Evolutionary conservation across 2,329 filamentous ascomycete species (phyloP), one percentile per base, ranked within the genome.

Genomic region (Colletotrichum tanaceti): DNA sequence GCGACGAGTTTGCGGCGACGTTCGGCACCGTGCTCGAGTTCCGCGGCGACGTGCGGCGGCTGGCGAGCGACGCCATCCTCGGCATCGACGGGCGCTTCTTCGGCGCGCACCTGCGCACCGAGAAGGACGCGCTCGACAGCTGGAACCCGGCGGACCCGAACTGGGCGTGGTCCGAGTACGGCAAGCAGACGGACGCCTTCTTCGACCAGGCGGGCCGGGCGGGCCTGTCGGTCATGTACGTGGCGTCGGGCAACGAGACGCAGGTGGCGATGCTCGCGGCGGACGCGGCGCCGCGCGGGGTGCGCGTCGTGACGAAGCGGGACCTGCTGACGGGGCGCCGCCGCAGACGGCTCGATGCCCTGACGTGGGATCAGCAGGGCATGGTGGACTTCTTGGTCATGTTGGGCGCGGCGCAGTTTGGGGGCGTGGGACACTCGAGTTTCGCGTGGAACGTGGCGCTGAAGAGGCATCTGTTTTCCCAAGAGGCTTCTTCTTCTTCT

Each of bases 391-490:
- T 78, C 6, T 46, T 77, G 46, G 72, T 77, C 46, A 73, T 78
- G 74, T 73, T 77, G 71, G 74, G 74, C 46, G 73, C 76, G 41
- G 75, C 74, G 53, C 73, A 73, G 1, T 78, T 78, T 43, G 75
- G 77, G 71, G 77, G 77, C n/a, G 75, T 77, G 1, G 76, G 74
- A 5, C 72, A 73, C 59, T 77, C 75, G 1, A 77, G 76, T 53
- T 77, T 77, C 50, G 73, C 76, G 5, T 78, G 77, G 77, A 77
- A 72, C 39, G 71, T 78, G 16, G 76, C 76, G 5, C 65, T 77
- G 63, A 75, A 74, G 47, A 73, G 77, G 47, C 77, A 78, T 63
- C 28, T 65, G 22, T 47, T 68, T 39, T 39, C 14, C 20, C 44
- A 43, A 43, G 49, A 28, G 28, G 7, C 28, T 18, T n/a, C n/a